phyloP scores from a whole-genome alignment of 495 filamentous ascomycete genomes.

The Neurospora terricola region DNA sequence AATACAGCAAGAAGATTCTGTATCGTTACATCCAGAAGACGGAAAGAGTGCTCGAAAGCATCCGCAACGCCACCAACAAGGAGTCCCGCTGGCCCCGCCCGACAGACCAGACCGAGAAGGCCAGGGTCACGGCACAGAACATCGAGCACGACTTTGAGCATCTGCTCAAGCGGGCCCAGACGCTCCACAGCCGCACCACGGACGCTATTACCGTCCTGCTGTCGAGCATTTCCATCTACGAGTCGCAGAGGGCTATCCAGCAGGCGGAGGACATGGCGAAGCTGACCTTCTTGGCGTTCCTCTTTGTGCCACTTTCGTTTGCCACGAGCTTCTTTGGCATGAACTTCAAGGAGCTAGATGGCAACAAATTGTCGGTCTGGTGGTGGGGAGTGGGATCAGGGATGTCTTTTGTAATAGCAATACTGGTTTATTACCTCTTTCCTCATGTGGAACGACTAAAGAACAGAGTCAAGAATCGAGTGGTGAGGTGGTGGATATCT shows the following conservation, averaged over 20 bases:
- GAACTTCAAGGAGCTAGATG: constrained; percentile 18
- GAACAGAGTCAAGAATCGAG: background rate
- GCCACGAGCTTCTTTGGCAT: constrained; percentile 27
- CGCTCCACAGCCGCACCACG: constrained; percentile 8
- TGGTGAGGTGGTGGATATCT: background rate
- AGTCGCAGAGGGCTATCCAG: constrained; percentile 21
- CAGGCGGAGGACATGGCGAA: constrained; percentile 15
- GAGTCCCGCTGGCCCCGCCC: background rate
- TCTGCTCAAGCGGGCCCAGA: background rate
- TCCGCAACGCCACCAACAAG: background rate
- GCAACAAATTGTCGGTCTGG: background rate
- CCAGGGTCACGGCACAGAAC: background rate
- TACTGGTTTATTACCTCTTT: background rate
- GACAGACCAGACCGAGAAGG: background rate
- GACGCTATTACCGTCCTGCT: constrained; percentile 16
- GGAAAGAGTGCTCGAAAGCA: background rate
- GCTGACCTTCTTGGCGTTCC: constrained; percentile 21
- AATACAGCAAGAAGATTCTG: constrained; percentile 12
- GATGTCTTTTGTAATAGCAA: background rate
- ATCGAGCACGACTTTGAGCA: background rate
- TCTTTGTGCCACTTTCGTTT: constrained; percentile 21
- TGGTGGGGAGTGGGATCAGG: background rate
- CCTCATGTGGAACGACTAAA: background rate
- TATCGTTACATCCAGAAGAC: constrained; percentile 19
- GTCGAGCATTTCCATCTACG: constrained; percentile 15